These are phyloP conservation scores for Kuraishia floccosa DNA, from an alignment of 805 yeast genomes.

Conservation along the genomic window DNA sequence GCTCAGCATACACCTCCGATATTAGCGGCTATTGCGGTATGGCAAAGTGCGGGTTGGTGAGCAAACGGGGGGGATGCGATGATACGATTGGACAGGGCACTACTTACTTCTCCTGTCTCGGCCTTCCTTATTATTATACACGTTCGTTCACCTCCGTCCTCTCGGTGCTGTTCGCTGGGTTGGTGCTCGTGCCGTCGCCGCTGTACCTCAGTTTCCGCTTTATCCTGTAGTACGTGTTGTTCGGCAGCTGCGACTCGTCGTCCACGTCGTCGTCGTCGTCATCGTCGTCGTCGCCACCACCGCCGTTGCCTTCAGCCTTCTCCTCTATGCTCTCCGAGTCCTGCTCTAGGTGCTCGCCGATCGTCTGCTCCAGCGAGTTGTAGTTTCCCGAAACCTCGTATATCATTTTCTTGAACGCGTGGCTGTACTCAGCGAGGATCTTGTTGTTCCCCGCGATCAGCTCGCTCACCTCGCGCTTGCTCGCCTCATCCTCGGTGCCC, in stretches of 20 bases:
- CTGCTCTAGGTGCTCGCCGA: too few species aligned
- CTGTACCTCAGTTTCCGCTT: not conserved
- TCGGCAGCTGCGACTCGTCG: not conserved
- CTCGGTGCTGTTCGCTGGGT: not conserved
- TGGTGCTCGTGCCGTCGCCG: not conserved
- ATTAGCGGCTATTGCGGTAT: too few species aligned
- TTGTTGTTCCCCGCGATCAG: conserved; percentile 8
- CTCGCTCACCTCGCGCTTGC: not conserved
- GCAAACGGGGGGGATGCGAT: too few species aligned
- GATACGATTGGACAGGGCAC: too few species aligned
- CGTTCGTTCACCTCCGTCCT: not conserved
- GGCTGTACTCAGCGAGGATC: conserved; percentile 8
- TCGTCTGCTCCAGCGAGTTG: not conserved
- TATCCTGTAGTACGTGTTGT: conserved; percentile 1
- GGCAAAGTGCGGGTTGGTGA: too few species aligned
- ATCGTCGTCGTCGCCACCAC: conserved; percentile 2
- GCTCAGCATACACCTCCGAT: too few species aligned
- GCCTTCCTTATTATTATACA: too few species aligned
- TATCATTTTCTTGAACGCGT: conserved; percentile 8
- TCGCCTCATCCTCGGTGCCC: conserved; percentile 7
- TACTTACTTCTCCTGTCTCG: too few species aligned
- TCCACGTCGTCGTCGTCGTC: conserved; percentile 1
- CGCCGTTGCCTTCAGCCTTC: conserved; percentile 9
- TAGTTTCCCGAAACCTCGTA: conserved; percentile 13
- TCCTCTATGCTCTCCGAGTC: conserved; percentile 3